phyloP scores from a whole-genome alignment of 306 rosid genomes.

The Quercus suber region DNA sequence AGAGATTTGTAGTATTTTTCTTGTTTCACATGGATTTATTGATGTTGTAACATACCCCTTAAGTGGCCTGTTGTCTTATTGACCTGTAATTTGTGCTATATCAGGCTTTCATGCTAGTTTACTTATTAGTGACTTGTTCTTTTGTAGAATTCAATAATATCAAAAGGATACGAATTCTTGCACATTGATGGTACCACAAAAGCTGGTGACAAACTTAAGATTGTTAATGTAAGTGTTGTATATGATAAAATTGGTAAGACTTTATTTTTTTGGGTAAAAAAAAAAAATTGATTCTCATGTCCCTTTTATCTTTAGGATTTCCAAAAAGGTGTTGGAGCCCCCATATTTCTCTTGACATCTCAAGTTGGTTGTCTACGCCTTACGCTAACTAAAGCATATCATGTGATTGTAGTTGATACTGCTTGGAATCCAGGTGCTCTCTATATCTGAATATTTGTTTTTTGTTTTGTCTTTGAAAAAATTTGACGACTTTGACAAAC shows the following conservation, averaged over 20 bases:
- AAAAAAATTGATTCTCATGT: background rate
- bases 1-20: too few relatives aligned
- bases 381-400: slow-evolving; percentile 91
- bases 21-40: too few relatives aligned
- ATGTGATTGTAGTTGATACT: slow-evolving; percentile 96
- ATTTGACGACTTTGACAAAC: background rate
- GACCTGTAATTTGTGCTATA: background rate
- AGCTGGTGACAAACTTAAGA: slow-evolving; percentile 60
- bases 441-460: background rate
- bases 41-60: too few relatives aligned
- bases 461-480: background rate
- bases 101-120: background rate
- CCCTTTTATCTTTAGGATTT: slow-evolving; percentile 56
- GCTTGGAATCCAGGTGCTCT: slow-evolving; percentile 96
- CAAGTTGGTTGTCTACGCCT: slow-evolving; percentile 98
- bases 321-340: slow-evolving; percentile 73
- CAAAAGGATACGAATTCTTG: slow-evolving; percentile 54
- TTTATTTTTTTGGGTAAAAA: background rate
- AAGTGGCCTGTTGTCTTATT: background rate
- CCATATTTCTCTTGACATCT: slow-evolving; percentile 89
- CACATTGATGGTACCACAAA: slow-evolving; percentile 96
- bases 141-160: slow-evolving; percentile 55
- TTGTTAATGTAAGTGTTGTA: slow-evolving; percentile 67
- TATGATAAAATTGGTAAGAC: background rate
- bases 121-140: slow-evolving; percentile 6